phyloP scores from a whole-genome alignment of 192 early-diverging fungal genomes.

The Rhizoclosmatium sp. region DNA sequence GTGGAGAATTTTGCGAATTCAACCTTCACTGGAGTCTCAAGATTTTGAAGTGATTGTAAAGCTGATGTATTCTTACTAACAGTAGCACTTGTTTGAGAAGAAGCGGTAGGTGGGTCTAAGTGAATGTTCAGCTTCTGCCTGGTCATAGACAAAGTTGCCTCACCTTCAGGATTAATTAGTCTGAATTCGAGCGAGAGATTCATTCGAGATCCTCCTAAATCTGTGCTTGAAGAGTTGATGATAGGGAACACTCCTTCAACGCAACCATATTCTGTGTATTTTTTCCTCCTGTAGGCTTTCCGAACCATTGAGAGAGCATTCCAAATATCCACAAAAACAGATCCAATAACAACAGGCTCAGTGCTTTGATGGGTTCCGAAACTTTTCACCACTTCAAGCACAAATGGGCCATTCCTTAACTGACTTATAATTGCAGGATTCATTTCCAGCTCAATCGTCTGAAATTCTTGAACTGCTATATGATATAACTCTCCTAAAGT shows the following conservation, averaged over 20 bases:
- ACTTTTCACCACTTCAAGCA: slow-evolving; percentile 15
- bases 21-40: background rate
- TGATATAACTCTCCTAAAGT: background rate
- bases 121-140: no score
- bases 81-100: no score
- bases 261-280: background rate
- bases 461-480: background rate
- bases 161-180: background rate
- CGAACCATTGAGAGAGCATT: slow-evolving; percentile 26
- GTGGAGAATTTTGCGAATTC: background rate
- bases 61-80: background rate
- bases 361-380: background rate
- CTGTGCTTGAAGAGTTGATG: slow-evolving; percentile 31
- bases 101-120: no score
- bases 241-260: slow-evolving; percentile 37
- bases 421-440: background rate
- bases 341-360: slow-evolving; percentile 14
- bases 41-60: background rate
- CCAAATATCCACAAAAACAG: slow-evolving; percentile 38
- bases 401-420: background rate
- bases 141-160: background rate
- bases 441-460: slow-evolving; percentile 11
- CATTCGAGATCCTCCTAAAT: slow-evolving; percentile 28
- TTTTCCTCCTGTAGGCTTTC: slow-evolving; percentile 25
- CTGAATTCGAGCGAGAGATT: background rate